Base-by-base conservation (phyloP, 2,329 filamentous ascomycete genomes). In the Cyclaneusma minus region DNA sequence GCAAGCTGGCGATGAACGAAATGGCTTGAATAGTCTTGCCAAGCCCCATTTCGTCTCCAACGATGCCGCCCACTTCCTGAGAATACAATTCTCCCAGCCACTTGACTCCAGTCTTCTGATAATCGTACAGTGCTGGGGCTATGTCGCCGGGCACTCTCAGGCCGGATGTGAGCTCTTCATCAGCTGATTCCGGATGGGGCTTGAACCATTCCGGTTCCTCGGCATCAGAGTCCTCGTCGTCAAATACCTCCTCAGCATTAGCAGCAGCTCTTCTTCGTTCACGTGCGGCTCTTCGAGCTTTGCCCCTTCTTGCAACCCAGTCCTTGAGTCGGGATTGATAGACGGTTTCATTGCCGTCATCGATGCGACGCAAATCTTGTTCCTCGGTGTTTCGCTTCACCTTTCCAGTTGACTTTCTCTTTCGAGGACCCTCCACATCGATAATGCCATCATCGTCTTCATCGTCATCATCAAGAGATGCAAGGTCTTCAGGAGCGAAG, bases 31-130 rank as follows among this genome's bases (percentile, higher is more conserved):
- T 77, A 2, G 89, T 98, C 55, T 98, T 98, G 4, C 89, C 89
- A n/a, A 98, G 57, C 1, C 91, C 89, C 89, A 98, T 98, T 51
- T 98, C 89, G 44, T 98, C 89, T 5, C 87, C 89, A 20, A 98
- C 68, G 28, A 98, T 95, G 3, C 89, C 89, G 13, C 89, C 89
- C 4, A 93, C 84, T 33, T 78, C 69, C 47, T 94, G 84, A 29
- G 74, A 71, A 47, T 92, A 87, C 3, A 98, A 59, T 49, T 98
- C 87, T 48, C 83, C 84, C 5, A 98, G 64, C 89, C 89, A 98
- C 45, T 93, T 80, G 3, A 98, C 84, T 3, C 87, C 85, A 0
- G 84, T 94, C 50, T 93, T 94, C 44, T 98, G 89, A 39, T 98
- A 98, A 35, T 91, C 83, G 42, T 95, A 98, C 0, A 98, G 58